Evolutionary conservation across 306 rosid species (phyloP).

Genomic region (Cucurbita pepo): DNA sequence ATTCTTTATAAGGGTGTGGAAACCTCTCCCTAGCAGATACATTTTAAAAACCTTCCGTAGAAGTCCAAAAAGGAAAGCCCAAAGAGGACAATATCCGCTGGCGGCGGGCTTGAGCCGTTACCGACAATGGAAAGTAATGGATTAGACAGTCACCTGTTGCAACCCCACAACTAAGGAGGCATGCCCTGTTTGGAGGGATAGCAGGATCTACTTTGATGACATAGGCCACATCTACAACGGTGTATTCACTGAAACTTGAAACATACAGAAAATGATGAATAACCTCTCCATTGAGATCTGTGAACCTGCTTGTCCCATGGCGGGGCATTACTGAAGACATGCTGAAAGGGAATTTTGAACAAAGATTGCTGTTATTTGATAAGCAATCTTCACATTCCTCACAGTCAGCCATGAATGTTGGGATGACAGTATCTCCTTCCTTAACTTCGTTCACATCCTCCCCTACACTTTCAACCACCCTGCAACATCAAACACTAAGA

Average conservation of each 20-base stretch:
- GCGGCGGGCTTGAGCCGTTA: too few relatives aligned
- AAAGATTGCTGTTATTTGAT: constrained; percentile 55
- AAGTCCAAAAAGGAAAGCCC: too few relatives aligned
- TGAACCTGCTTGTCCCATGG: background rate
- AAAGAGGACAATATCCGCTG: too few relatives aligned
- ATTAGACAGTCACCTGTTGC: constrained; percentile 37
- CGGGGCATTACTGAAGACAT: constrained; percentile 48
- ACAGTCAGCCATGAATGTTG: constrained; percentile 54
- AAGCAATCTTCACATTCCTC: constrained; percentile 50
- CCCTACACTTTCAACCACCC: constrained; percentile 78
- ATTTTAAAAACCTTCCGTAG: too few relatives aligned
- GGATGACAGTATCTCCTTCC: constrained; percentile 60
- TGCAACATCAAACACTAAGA: background rate
- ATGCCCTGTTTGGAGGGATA: constrained; percentile 48
- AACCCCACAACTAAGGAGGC: constrained; percentile 69
- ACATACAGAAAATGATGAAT: constrained; percentile 48
- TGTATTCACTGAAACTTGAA: constrained; percentile 69
- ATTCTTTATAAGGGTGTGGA: too few relatives aligned
- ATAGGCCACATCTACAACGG: constrained; percentile 51
- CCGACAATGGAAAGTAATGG: background rate
- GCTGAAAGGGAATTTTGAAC: constrained; percentile 43
- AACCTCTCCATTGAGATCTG: constrained; percentile 22
- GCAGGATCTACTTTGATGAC: constrained; percentile 33
- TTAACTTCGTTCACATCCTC: constrained; percentile 38
- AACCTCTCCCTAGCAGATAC: too few relatives aligned